Percentiles rank a stretch among this genome's conserved stretches.
Evolutionary conservation across 2,329 filamentous ascomycete species (phyloP).

Genomic region (Nannizzia gypsea): DNA sequence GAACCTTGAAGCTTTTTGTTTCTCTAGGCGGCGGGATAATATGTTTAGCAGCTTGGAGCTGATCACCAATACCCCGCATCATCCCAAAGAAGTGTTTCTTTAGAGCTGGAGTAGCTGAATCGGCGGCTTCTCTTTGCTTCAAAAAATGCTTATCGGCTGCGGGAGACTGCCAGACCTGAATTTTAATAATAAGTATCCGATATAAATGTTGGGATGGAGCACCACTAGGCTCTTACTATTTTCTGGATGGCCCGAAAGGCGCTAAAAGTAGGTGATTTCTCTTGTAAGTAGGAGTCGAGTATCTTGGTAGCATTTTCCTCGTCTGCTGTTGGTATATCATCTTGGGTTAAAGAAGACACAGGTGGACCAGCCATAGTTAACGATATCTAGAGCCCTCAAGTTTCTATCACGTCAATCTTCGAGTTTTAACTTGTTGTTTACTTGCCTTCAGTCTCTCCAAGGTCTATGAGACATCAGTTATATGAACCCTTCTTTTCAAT

Average conservation of each 20-base stretch:
- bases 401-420: too few species aligned
- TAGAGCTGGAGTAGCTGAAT: conserved; percentile 7
- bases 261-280: background rate
- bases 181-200: background rate
- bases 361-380: too few species aligned
- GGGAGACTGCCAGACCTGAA: conserved; percentile 3
- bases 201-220: background rate
- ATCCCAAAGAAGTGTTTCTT: conserved; percentile 13
- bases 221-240: background rate
- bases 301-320: background rate
- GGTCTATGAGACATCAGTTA: too few species aligned
- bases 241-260: background rate
- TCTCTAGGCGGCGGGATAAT: conserved; percentile 9
- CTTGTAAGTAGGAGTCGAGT: conserved; percentile 2
- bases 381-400: too few species aligned
- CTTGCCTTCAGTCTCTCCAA: too few species aligned
- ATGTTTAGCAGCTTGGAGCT: conserved; percentile 16
- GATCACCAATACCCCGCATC: conserved; percentile 18
- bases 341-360: background rate
- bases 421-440: too few species aligned
- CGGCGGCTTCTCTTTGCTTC: conserved; percentile 14
- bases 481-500: too few species aligned
- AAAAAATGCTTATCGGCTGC: conserved; percentile 14
- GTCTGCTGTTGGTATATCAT: background rate
- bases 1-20: conserved; percentile 20